These are phyloP conservation scores for Fusarium chuoi DNA, from an alignment of 2,329 filamentous ascomycete species.

Conservation along the genomic window DNA sequence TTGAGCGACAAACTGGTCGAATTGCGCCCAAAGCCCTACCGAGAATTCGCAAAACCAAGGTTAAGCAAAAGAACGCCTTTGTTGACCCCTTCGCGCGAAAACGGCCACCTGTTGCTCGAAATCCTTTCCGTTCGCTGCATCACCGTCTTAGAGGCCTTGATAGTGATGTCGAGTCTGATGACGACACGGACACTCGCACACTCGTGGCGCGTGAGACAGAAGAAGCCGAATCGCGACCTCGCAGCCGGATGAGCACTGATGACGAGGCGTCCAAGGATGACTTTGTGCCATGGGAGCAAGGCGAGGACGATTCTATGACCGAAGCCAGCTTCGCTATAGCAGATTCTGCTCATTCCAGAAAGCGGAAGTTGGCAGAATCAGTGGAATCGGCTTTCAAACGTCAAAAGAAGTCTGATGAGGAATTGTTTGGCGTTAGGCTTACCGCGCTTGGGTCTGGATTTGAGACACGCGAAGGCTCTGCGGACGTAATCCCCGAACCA, in stretches of 20 bases:
- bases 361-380: slow-evolving; percentile 77
- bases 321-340: slow-evolving; percentile 76
- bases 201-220: slow-evolving; percentile 79
- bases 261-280: slow-evolving; percentile 65
- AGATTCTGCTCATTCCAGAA: slow-evolving; percentile 67
- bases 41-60: slow-evolving; percentile 77
- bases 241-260: slow-evolving; percentile 77
- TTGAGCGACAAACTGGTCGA: slow-evolving; percentile 68
- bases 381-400: slow-evolving; percentile 79
- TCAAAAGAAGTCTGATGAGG: slow-evolving; percentile 82
- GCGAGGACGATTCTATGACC: slow-evolving; percentile 74
- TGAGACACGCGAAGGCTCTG: slow-evolving; percentile 58
- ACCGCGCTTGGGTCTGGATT: slow-evolving; percentile 63
- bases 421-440: slow-evolving; percentile 75
- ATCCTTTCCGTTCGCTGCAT: slow-evolving; percentile 81
- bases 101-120: slow-evolving; percentile 66
- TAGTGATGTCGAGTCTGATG: slow-evolving; percentile 87
- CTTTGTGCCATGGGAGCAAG: slow-evolving; percentile 58
- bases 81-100: slow-evolving; percentile 73
- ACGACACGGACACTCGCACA: slow-evolving; percentile 71
- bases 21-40: slow-evolving; percentile 72
- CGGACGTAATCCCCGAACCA: slow-evolving; percentile 62
- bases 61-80: slow-evolving; percentile 70
- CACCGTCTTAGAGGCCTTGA: slow-evolving; percentile 72
- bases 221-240: slow-evolving; percentile 83